These are phyloP conservation scores for Pichia cephalocereana DNA, from an alignment of 805 yeast genomes.

Conservation along the genomic window DNA sequence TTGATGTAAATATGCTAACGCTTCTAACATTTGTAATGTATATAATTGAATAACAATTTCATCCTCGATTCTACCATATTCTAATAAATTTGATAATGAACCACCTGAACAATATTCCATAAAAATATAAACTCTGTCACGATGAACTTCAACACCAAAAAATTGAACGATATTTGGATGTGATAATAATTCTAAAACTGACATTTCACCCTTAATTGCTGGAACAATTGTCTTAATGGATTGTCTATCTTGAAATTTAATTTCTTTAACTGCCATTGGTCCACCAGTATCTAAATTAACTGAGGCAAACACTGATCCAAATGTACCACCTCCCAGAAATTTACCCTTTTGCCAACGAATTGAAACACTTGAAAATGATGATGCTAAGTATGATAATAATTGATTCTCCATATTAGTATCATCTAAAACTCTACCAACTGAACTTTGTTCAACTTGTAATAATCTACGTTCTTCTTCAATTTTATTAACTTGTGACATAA, in stretches of 20 bases:
- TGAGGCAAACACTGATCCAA: conserved; percentile 90
- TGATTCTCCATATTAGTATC: conserved; percentile 82
- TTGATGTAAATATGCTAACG: conserved; percentile 87
- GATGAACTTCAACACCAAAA: conserved; percentile 93
- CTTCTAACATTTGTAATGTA: conserved; percentile 88
- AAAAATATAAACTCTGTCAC: conserved; percentile 89
- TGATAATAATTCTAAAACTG: conserved; percentile 85
- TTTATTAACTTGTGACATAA: conserved; percentile 53
- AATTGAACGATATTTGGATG: conserved; percentile 97
- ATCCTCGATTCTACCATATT: conserved; percentile 92
- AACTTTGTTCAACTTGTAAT: conserved; percentile 34
- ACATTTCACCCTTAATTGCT: conserved; percentile 91
- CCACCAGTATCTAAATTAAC: conserved; percentile 92
- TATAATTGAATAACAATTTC: conserved; percentile 88
- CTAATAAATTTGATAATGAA: conserved; percentile 73
- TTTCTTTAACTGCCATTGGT: conserved; percentile 94
- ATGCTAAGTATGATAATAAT: conserved; percentile 75
- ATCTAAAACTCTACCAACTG: conserved; percentile 84
- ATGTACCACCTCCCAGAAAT: conserved; percentile 90
- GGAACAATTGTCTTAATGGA: conserved; percentile 78
- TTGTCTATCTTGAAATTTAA: conserved; percentile 80
- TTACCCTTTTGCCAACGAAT: conserved; percentile 97
- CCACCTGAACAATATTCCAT: conserved; percentile 99
- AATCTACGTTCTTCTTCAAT: conserved; percentile 51
- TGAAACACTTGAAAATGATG: conserved; percentile 80